phyloP scores from a whole-genome alignment of 441 rosid species.

The Codiaeum variegatum region DNA sequence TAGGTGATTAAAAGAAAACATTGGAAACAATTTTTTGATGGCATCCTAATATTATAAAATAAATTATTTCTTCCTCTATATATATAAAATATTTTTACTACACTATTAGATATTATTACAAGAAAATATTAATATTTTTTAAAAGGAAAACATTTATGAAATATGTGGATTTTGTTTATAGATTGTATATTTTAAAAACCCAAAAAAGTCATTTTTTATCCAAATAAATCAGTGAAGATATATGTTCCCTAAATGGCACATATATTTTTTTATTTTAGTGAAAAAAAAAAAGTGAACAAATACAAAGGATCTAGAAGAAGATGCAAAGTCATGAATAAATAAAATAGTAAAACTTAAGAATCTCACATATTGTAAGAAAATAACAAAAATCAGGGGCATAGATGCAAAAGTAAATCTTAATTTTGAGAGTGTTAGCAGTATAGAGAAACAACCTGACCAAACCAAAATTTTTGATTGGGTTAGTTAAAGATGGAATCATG shows the following conservation, averaged over 20 bases:
- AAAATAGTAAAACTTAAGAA: background rate
- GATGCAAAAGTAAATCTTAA: constrained; percentile 4
- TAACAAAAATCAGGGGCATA: background rate
- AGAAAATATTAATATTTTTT: too few species aligned
- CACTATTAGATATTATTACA: too few species aligned
- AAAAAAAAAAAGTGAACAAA: background rate
- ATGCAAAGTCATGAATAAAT: background rate
- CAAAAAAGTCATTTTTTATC: too few species aligned
- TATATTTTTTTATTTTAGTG: background rate
- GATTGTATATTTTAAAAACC: too few species aligned
- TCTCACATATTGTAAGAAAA: background rate
- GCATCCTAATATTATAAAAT: too few species aligned
- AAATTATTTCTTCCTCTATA: too few species aligned
- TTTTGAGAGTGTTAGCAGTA: background rate
- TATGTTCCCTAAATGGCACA: background rate
- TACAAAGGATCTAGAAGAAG: background rate
- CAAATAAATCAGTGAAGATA: background rate
- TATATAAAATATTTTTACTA: too few species aligned
- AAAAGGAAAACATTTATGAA: too few species aligned
- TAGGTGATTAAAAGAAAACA: too few species aligned
- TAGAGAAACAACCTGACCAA: background rate
- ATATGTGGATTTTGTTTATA: too few species aligned
- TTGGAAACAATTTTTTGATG: too few species aligned
- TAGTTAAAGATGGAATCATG: background rate
- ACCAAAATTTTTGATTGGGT: background rate